These are phyloP conservation scores for Talaromyces sp. DNA, from an alignment of 2,329 filamentous ascomycete species.

Conservation along the genomic window DNA sequence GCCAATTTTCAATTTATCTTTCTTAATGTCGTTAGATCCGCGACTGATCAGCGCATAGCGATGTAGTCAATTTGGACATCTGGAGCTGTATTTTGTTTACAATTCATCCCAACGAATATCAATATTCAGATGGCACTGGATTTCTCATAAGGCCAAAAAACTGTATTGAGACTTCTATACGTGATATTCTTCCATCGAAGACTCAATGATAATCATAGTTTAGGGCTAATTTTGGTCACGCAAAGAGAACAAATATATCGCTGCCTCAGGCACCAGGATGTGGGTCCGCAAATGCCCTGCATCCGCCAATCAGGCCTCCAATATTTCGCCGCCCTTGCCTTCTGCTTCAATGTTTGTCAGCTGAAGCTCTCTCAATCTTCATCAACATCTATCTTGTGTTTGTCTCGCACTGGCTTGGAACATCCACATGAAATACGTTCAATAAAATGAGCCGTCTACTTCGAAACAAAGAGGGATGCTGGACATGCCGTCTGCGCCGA, in stretches of 20 bases:
- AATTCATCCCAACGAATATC: no score
- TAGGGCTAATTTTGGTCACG: no score
- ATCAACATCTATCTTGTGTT: neutral
- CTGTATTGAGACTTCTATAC: no score
- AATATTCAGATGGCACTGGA: no score
- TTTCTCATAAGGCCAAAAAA: no score
- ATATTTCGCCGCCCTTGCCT: neutral
- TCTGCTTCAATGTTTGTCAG: neutral
- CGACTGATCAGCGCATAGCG: neutral
- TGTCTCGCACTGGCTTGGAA: neutral
- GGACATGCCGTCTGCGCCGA: constrained; percentile 60
- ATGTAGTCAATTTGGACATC: no score
- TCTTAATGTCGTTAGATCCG: no score
- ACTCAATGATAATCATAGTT: no score
- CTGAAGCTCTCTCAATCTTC: neutral
- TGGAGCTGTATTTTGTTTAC: no score
- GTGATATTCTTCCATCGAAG: no score
- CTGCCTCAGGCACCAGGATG: neutral
- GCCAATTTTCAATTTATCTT: neutral
- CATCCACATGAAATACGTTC: neutral
- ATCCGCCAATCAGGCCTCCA: neutral
- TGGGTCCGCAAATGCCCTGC: neutral
- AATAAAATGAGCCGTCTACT: neutral
- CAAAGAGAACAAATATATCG: neutral
- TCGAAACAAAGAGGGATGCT: constrained; percentile 44